Percentiles rank a stretch among this genome's conserved stretches.
These are phyloP conservation scores for Pseudogymnoascus sp. DNA, from an alignment of 2,329 filamentous ascomycete genomes.

Conservation along the genomic window DNA sequence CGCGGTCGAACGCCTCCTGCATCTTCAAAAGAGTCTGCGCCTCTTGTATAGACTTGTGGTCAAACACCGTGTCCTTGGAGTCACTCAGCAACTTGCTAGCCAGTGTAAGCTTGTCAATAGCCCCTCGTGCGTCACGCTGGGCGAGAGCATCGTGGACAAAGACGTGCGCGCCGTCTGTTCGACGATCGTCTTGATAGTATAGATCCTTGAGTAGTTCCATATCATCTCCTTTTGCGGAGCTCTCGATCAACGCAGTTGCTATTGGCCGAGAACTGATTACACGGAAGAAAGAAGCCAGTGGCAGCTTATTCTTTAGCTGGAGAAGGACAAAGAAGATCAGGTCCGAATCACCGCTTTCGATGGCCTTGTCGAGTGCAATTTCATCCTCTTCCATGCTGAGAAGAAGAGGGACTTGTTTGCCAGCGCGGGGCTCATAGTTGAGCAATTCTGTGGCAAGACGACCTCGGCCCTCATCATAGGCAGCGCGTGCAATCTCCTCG, in stretches of 20 bases:
- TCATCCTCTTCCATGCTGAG: conserved; percentile 94
- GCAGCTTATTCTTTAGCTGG: conserved; percentile 81
- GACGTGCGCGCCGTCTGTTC: conserved; percentile 79
- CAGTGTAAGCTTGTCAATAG: conserved; percentile 80
- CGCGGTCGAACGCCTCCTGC: conserved; percentile 80
- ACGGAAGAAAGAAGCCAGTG: conserved; percentile 85
- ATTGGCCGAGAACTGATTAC: conserved; percentile 78
- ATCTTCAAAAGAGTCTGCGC: conserved; percentile 71
- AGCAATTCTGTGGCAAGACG: conserved; percentile 85
- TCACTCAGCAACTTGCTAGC: conserved; percentile 78
- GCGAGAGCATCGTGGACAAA: conserved; percentile 76
- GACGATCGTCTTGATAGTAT: conserved; percentile 93
- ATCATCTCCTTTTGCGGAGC: conserved; percentile 70
- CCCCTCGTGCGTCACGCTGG: conserved; percentile 61
- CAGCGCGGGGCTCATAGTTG: conserved; percentile 88
- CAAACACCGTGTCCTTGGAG: conserved; percentile 69
- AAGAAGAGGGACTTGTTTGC: conserved; percentile 90
- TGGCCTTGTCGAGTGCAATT: conserved; percentile 89
- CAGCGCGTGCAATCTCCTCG: conserved; percentile 84
- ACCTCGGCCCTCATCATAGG: conserved; percentile 85
- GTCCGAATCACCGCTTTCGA: conserved; percentile 92
- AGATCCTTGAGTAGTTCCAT: conserved; percentile 81
- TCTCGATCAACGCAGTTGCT: conserved; percentile 83
- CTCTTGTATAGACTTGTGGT: conserved; percentile 71
- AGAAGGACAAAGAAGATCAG: conserved; percentile 84